These are phyloP conservation scores for Hyaloperonospora arabidopsidis DNA, from an alignment of 352 stramenopile species.

Conservation along the genomic window DNA sequence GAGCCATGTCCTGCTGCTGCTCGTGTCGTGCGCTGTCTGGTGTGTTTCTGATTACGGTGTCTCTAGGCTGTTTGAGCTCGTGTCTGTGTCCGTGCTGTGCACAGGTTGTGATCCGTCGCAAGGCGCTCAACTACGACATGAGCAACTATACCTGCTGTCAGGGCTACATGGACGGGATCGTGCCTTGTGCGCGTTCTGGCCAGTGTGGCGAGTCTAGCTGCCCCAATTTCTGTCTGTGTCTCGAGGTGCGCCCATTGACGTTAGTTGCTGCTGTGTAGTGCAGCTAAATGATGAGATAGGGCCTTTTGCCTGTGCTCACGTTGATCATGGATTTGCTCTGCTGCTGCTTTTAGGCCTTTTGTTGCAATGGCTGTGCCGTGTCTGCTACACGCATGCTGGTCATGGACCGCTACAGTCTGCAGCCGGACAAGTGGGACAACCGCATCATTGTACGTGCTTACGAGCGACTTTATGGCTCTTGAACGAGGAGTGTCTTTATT, in stretches of 20 bases:
- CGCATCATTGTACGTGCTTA: slow-evolving; percentile 74
- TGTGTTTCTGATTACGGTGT: neutral
- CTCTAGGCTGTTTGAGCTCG: slow-evolving; percentile 49
- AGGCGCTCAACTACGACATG: slow-evolving; percentile 89
- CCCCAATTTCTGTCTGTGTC: slow-evolving; percentile 85
- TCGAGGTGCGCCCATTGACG: slow-evolving; percentile 50
- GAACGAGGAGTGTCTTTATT: neutral
- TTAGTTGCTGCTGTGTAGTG: neutral
- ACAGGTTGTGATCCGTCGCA: slow-evolving; percentile 87
- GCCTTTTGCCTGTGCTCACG: neutral
- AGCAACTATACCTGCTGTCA: slow-evolving; percentile 90
- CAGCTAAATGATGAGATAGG: neutral
- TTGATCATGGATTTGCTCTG: neutral
- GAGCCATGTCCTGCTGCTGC: neutral
- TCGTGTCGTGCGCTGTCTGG: neutral
- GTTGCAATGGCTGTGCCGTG: slow-evolving; percentile 86
- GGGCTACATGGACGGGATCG: slow-evolving; percentile 87
- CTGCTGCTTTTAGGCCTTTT: slow-evolving; percentile 41
- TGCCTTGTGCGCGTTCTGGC: slow-evolving; percentile 81
- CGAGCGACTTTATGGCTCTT: neutral
- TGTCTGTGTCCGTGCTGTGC: slow-evolving; percentile 85
- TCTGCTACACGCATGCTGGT: slow-evolving; percentile 86
- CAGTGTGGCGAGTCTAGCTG: slow-evolving; percentile 80
- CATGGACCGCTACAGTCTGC: slow-evolving; percentile 86
- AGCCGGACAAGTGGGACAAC: slow-evolving; percentile 90